Conservation (phyloP, 2,329 filamentous ascomycete species). For the Metarhizium brunneum region DNA sequence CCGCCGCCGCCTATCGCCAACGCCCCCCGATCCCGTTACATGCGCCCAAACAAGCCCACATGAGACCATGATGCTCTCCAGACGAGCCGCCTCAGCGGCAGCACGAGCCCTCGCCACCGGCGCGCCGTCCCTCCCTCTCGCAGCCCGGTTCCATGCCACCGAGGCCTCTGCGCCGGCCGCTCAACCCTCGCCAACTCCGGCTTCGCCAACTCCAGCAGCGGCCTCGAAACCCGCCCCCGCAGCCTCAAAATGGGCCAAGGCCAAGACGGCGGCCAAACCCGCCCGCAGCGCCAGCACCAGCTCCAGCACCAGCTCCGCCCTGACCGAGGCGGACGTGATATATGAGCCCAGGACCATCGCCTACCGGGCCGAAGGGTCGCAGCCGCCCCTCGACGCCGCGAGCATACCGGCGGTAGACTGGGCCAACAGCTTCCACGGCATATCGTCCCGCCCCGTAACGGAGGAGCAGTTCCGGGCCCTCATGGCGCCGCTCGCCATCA, state of each 20-base stretch:
- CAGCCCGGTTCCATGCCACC: conserved; percentile 15
- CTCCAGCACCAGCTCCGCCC: not conserved
- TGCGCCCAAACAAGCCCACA: not conserved
- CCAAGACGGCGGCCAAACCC: not conserved
- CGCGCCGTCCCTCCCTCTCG: conserved; percentile 10
- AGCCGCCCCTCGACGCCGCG: not conserved
- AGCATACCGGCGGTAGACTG: conserved; percentile 50
- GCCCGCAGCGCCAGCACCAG: not conserved
- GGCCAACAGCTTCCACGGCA: conserved; percentile 74
- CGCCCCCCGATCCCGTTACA: not conserved
- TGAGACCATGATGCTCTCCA: conserved; percentile 17
- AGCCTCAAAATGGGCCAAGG: conserved; percentile 1
- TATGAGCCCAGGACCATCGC: conserved; percentile 12
- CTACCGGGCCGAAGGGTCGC: conserved; percentile 6
- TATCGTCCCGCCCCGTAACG: conserved; percentile 62
- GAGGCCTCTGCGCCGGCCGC: conserved; percentile 7
- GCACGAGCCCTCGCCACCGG: conserved; percentile 9
- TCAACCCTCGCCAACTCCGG: not conserved
- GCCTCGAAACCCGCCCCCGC: not conserved
- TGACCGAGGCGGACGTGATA: conserved; percentile 1
- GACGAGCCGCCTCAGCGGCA: conserved; percentile 13
- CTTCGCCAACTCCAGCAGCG: too few relatives aligned
- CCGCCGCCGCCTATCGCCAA: not conserved
- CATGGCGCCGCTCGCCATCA: conserved; percentile 53
- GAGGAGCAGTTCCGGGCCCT: conserved; percentile 61